These are phyloP conservation scores for Amanita muscaria DNA, from an alignment of 768 basidiomycete species.

Conservation along the genomic window DNA sequence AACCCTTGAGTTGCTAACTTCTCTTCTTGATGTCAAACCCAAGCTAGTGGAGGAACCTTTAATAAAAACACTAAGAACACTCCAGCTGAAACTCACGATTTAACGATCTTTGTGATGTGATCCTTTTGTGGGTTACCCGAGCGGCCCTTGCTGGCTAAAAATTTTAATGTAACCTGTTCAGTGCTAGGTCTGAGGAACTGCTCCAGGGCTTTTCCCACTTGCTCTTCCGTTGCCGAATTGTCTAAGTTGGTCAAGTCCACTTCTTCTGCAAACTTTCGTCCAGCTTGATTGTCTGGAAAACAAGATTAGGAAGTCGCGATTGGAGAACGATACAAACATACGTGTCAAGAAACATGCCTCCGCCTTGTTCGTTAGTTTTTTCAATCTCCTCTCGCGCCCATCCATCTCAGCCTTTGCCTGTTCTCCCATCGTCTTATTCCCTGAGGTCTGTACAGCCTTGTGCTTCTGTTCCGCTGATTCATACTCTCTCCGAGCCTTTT, in stretches of 20 bases:
- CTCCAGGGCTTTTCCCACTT: constrained; percentile 1
- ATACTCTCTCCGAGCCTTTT: not conserved
- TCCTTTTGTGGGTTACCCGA: not conserved
- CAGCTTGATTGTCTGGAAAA: constrained; percentile 1
- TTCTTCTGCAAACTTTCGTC: not conserved
- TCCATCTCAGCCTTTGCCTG: constrained; percentile 2
- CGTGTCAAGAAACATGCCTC: constrained; percentile 4
- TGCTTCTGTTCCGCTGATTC: not conserved
- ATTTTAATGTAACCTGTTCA: not conserved
- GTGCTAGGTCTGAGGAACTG: constrained; percentile 3
- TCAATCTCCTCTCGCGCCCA: not conserved
- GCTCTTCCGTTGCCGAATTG: not conserved
- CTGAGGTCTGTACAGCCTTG: constrained; percentile 3
- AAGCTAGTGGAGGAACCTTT: not conserved
- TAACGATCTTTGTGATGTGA: not conserved
- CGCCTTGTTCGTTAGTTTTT: constrained; percentile 1
- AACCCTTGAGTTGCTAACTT: not conserved
- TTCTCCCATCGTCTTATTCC: constrained; percentile 1
- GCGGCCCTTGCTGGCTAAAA: not conserved
- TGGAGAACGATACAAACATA: not conserved
- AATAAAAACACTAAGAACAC: not conserved
- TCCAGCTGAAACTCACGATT: not conserved
- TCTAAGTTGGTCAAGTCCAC: constrained; percentile 1
- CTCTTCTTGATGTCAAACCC: not conserved
- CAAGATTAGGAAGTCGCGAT: not conserved